phyloP scores from a whole-genome alignment of 148 eudicot species.

The Persicaria tinctoria region DNA sequence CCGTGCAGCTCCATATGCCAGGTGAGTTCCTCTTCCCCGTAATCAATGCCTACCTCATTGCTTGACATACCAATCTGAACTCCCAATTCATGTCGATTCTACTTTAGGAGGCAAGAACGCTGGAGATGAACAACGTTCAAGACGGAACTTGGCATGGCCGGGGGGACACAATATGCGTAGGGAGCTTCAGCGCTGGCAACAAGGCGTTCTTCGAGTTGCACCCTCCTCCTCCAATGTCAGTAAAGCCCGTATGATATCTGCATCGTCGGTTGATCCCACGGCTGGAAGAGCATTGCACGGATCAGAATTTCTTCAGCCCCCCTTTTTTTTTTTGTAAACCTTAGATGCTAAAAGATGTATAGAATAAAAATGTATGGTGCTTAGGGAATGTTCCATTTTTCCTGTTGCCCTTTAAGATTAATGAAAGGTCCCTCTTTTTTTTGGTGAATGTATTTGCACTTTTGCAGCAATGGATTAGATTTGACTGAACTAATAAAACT shows the following conservation, averaged over 20 bases:
- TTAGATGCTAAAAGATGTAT: too few relatives aligned
- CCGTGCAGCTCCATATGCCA: conserved; percentile 83
- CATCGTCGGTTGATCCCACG: not conserved
- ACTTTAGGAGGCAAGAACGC: conserved; percentile 72
- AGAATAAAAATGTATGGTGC: too few relatives aligned
- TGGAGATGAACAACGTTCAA: conserved; percentile 93
- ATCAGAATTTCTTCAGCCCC: too few relatives aligned
- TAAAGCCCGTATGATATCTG: conserved; percentile 15
- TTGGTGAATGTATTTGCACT: too few relatives aligned
- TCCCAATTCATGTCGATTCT: not conserved
- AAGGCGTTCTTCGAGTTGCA: conserved; percentile 45
- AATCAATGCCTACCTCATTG: not conserved
- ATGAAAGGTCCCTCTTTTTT: too few relatives aligned
- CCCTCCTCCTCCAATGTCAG: conserved; percentile 48
- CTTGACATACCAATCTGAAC: not conserved
- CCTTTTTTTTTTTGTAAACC: too few relatives aligned
- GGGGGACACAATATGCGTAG: conserved; percentile 83
- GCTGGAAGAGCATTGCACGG: not conserved
- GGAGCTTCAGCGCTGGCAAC: conserved; percentile 41
- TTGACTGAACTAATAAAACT: too few relatives aligned
- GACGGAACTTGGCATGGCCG: conserved; percentile 95
- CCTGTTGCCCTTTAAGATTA: too few relatives aligned
- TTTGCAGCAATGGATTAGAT: too few relatives aligned
- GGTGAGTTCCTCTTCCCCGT: conserved; percentile 31
- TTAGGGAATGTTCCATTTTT: too few relatives aligned